These are phyloP conservation scores for Vickermania ingenoplastis DNA, from an alignment of 208 protist genomes.

Conservation along the genomic window DNA sequence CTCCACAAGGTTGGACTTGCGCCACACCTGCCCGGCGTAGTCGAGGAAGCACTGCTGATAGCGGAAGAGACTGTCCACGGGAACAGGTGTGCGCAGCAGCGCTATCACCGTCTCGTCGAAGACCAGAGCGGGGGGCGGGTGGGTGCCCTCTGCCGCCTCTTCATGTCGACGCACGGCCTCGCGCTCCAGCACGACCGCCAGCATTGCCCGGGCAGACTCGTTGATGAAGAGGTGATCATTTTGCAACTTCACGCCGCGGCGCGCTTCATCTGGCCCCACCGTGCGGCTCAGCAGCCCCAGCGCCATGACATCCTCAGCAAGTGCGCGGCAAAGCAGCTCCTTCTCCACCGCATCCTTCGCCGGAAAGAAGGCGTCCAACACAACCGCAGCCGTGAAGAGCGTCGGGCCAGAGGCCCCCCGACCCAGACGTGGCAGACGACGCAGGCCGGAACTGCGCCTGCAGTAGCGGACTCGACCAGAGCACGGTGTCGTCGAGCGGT, in stretches of 20 bases:
- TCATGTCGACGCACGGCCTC: neutral
- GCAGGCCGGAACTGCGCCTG: neutral
- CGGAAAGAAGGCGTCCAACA: constrained; percentile 32
- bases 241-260: neutral
- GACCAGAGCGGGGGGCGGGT: neutral
- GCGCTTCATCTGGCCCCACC: constrained; percentile 4
- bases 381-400: constrained; percentile 18
- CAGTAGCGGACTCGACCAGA: neutral
- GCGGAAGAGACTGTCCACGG: constrained; percentile 18
- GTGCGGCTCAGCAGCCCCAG: constrained; percentile 11
- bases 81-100: constrained; percentile 18
- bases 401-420: too few species aligned
- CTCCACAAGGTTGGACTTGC: constrained; percentile 27
- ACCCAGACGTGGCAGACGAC: too few species aligned
- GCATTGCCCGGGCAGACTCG: neutral
- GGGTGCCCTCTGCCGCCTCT: neutral
- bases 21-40: constrained; percentile 1
- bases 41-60: constrained; percentile 8
- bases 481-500: too few species aligned
- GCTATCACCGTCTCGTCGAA: constrained; percentile 1
- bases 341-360: constrained; percentile 17
- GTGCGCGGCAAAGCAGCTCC: constrained; percentile 15
- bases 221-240: neutral
- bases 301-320: constrained; percentile 18
- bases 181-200: neutral